phyloP scores from a whole-genome alignment of 495 filamentous ascomycete genomes.

The Friedmanniomyces endolithicus region DNA sequence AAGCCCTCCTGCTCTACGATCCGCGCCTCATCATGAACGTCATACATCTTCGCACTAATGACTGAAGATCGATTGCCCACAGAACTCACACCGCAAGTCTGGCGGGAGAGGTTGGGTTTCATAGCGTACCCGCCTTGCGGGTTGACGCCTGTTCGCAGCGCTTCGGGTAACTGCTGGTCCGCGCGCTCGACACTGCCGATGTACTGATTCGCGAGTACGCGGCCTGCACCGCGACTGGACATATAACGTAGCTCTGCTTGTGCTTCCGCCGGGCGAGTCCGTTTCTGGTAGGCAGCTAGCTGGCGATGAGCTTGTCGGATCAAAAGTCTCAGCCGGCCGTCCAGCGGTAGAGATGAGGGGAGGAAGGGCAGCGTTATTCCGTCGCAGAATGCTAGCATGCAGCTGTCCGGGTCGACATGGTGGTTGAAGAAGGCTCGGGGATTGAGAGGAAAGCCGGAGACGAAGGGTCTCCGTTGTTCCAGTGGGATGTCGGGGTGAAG shows the following conservation, averaged over 20 bases:
- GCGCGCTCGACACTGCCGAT: constrained; percentile 24
- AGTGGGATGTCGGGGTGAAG: constrained; percentile 19
- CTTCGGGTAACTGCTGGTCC: constrained; percentile 15
- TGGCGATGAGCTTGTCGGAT: constrained; percentile 26
- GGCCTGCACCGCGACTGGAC: constrained; percentile 15
- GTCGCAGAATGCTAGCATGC: constrained; percentile 31
- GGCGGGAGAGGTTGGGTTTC: constrained; percentile 16
- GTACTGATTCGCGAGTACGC: constrained; percentile 27
- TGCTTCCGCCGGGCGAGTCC: constrained; percentile 5
- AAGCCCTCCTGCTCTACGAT: constrained; percentile 4
- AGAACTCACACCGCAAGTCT: constrained; percentile 30
- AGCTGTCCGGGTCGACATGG: constrained; percentile 22
- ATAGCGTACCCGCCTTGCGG: constrained; percentile 28
- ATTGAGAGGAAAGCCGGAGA: constrained; percentile 30
- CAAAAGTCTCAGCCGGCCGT: constrained; percentile 24
- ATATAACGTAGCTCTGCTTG: constrained; percentile 10
- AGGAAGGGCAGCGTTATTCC: constrained; percentile 29
- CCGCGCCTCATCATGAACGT: constrained; percentile 9
- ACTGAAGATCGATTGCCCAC: constrained; percentile 23
- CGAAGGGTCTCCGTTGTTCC: constrained; percentile 23
- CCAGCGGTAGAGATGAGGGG: constrained; percentile 20
- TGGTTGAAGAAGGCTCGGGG: constrained; percentile 28
- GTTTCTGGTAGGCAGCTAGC: constrained; percentile 28
- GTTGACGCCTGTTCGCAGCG: constrained; percentile 19
- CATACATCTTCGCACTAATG: constrained; percentile 18